Conservation (phyloP, 306 rosid species). For the Inga laurina region DNA sequence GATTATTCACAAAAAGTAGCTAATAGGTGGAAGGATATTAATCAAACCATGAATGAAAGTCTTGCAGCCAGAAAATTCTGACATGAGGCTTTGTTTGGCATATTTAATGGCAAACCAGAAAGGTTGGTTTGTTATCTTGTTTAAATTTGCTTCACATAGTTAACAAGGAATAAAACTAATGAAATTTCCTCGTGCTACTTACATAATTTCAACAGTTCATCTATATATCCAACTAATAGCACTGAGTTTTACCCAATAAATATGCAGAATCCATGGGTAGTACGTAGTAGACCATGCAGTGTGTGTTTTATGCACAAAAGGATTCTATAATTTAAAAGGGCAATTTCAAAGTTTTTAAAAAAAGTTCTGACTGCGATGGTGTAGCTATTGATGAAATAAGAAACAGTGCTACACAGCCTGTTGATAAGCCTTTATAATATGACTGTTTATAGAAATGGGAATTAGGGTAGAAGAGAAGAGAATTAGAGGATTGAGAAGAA, state of each 20-base stretch:
- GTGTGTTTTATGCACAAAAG: not conserved
- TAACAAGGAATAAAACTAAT: not conserved
- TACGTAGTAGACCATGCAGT: not conserved
- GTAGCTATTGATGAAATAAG: not conserved
- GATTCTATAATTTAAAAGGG: not conserved
- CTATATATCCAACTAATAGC: not conserved
- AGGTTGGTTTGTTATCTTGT: not conserved
- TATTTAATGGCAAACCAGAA: constrained; percentile 7
- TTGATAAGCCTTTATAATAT: no score
- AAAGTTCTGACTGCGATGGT: not conserved
- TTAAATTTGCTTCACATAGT: constrained; percentile 16
- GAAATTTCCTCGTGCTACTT: not conserved
- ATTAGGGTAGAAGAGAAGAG: no score
- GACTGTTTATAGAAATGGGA: no score
- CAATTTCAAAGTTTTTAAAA: not conserved
- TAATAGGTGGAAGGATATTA: not conserved
- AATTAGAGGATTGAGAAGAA: no score
- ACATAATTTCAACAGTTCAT: not conserved
- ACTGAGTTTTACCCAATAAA: not conserved
- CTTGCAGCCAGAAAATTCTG: constrained; percentile 7
- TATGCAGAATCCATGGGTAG: not conserved
- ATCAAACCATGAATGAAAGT: constrained; percentile 6
- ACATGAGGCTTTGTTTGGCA: constrained; percentile 18
- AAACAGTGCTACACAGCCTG: not conserved
- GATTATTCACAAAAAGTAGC: constrained; percentile 1